Percentiles rank a stretch among this genome's conserved stretches.
Conservation (phyloP, 495 filamentous ascomycete genomes). For the Acidiella bohemica region DNA sequence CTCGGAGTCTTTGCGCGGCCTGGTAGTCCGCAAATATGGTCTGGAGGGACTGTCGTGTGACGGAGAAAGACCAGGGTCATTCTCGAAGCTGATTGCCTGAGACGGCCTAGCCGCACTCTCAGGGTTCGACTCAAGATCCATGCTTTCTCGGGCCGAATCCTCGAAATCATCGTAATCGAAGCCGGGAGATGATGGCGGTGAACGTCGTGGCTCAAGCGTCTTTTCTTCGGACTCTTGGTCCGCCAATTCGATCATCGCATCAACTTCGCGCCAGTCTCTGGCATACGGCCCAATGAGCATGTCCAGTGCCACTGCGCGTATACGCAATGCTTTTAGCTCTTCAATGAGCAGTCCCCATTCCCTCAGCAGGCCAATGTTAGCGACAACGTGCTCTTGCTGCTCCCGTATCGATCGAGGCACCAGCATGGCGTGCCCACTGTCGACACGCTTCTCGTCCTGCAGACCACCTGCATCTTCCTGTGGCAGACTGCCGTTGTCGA, state of each 20-base stretch:
- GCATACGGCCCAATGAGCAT: conserved; percentile 22
- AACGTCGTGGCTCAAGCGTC: conserved; percentile 20
- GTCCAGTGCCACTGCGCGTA: conserved; percentile 25
- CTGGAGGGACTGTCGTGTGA: too few species aligned
- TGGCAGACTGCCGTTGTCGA: conserved; percentile 18
- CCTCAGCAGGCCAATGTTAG: conserved; percentile 29
- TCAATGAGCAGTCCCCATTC: conserved; percentile 33
- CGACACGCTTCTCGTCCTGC: conserved; percentile 22
- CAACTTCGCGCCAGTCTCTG: conserved; percentile 29
- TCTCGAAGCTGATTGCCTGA: too few species aligned
- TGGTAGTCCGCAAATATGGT: too few species aligned
- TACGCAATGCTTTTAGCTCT: conserved; percentile 31
- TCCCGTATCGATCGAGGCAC: conserved; percentile 30
- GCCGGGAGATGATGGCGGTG: conserved; percentile 29
- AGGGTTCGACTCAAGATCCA: too few species aligned
- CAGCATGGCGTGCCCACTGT: conserved; percentile 30
- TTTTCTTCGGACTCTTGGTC: conserved; percentile 30
- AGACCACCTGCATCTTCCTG: background rate
- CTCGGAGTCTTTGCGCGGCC: conserved; percentile 37
- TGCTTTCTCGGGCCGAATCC: too few species aligned
- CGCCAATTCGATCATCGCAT: conserved; percentile 34
- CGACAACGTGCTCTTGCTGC: conserved; percentile 30
- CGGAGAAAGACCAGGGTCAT: too few species aligned
- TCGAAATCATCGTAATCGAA: conserved; percentile 28
- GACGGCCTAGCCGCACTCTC: too few species aligned